Percentiles rank a stretch among this genome's conserved stretches.
Conservation (phyloP, 1,284 basidiomycete genomes). For the Ceratobasidium theobromae region DNA sequence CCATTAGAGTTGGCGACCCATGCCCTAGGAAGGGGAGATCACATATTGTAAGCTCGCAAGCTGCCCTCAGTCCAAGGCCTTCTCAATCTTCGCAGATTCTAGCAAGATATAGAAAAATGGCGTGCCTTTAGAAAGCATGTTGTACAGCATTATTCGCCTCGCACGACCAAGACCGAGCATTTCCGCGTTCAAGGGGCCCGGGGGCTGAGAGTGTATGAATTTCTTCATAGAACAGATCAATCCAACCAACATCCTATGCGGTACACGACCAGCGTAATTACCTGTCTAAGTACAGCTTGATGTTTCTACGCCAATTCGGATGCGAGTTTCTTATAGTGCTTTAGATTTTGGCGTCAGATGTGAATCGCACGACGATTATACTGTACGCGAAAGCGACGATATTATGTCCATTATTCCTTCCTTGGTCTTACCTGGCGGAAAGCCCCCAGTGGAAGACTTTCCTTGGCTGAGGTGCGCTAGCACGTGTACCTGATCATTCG, state of each 20-base stretch:
- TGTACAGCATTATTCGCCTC: not conserved
- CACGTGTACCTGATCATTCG: not conserved
- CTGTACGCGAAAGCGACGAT: not conserved
- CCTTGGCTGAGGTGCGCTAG: not conserved
- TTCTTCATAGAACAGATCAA: not conserved
- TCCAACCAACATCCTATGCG: constrained; percentile 22
- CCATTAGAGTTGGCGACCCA: not conserved
- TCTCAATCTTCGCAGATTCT: not conserved
- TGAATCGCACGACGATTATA: not conserved
- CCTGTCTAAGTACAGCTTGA: not conserved
- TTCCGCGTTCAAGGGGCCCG: constrained; percentile 6
- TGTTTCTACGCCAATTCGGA: not conserved
- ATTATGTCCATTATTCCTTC: not conserved
- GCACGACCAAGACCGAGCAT: not conserved
- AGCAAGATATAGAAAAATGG: constrained; percentile 11
- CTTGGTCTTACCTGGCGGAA: not conserved
- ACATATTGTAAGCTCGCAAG: not conserved
- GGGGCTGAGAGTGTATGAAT: constrained; percentile 4
- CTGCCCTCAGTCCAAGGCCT: not conserved
- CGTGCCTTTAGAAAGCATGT: not conserved
- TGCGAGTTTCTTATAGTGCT: not conserved
- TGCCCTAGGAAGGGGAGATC: not conserved
- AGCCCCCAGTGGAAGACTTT: not conserved
- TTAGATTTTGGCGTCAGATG: constrained; percentile 10
- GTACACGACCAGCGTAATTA: constrained; percentile 13